Base-by-base conservation (phyloP, 2,329 filamentous ascomycete genomes). In the Ceratocystiopsis brevicomis region DNA sequence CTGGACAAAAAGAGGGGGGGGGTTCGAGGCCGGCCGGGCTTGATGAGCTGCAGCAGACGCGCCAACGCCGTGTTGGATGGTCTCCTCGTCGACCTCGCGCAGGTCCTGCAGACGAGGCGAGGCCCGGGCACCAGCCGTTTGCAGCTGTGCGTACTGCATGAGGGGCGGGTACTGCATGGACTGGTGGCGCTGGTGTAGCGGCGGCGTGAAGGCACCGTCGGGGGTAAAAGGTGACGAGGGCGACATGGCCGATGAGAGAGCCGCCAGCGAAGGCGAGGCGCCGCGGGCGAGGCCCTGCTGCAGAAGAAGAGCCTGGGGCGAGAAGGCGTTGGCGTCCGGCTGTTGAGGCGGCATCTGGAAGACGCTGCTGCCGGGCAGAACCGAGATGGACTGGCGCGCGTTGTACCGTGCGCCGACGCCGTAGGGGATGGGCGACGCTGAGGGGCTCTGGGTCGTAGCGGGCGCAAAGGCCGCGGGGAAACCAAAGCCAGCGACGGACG, bases 71-170 rank as follows among this genome's bases (percentile, higher is more conserved):
- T 9, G 25, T 68, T 71, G 1, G 68, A 71, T 11, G 64, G 65
- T 30, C 25, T 82, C 79, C 50, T 82, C 79, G 18, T 83, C 79
- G 44, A 75, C 76, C 55, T 86, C 81, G n/a, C 69, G 73, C 15
- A 87, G 67, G 49, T 86, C 79, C 44, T 81, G 78, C 48, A 87
- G 61, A 38, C 75, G 66, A 47, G 73, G 73, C 0, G 74, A 78
- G 18, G 66, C 66, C 48, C 70, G 62, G 21, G 66, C 61, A 51
- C 67, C 66, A 10, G 25, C 25, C 46, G 71, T 68, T 49, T 72
- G 66, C 41, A 77, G 64, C 43, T 73, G 69, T 52, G 65, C 75
- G 53, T 65, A 73, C 17, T 67, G 69, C 50, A 73, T 57, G 53
- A 72, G 61, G 5, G 25, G 25, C 2, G 69, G 66, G 47, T 67